A percentile compares a stretch with the other conserved stretches of the same genome.
Conservation (phyloP, 306 rosid genomes). For the Cucurbita pepo region DNA sequence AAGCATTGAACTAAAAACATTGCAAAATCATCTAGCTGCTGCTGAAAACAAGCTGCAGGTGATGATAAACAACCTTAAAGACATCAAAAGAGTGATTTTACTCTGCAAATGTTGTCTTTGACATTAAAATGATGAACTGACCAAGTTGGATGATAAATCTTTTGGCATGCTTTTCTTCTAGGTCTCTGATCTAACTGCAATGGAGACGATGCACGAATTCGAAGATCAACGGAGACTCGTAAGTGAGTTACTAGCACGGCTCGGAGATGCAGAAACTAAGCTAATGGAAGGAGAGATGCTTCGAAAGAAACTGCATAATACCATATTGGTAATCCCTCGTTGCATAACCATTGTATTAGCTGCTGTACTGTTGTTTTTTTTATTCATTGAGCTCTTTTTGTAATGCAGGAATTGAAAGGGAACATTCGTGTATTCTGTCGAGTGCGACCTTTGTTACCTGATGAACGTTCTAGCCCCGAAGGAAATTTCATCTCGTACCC, state of each 20-base stretch:
- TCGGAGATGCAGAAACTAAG: constrained; percentile 69
- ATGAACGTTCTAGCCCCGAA: constrained; percentile 45
- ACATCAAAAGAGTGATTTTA: background rate
- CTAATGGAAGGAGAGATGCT: constrained; percentile 75
- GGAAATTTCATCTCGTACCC: constrained; percentile 65
- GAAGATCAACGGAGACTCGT: constrained; percentile 63
- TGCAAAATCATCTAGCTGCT: constrained; percentile 35
- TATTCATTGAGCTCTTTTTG: constrained; percentile 9
- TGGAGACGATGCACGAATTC: constrained; percentile 60
- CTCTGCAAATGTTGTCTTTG: background rate
- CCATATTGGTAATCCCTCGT: constrained; percentile 57
- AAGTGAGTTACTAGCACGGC: constrained; percentile 45
- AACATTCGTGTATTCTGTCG: constrained; percentile 95
- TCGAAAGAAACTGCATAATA: constrained; percentile 77
- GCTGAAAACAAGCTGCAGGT: constrained; percentile 83
- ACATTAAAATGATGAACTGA: background rate
- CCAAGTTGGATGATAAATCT: background rate
- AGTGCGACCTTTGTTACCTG: constrained; percentile 81
- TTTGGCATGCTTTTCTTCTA: constrained; percentile 7
- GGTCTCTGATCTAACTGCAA: constrained; percentile 61
- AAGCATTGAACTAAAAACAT: constrained; percentile 34
- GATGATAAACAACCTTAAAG: constrained; percentile 5
- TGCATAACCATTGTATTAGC: background rate
- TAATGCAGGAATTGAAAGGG: constrained; percentile 77
- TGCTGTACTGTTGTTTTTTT: background rate